These are phyloP conservation scores for Lachancea sp. DNA, from an alignment of 805 yeast species.

Conservation along the genomic window DNA sequence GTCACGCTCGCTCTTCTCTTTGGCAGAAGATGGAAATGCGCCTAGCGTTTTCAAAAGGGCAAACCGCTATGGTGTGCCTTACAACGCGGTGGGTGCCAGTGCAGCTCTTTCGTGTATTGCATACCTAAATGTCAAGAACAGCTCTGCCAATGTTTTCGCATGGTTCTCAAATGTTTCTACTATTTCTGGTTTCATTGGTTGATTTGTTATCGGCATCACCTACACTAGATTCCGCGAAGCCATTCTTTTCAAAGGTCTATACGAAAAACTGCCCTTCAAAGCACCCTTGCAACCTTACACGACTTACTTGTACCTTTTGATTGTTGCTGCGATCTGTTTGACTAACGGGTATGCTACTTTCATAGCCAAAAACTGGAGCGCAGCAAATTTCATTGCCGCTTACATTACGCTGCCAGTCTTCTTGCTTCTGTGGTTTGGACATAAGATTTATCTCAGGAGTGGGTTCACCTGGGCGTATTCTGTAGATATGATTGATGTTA, in stretches of 20 bases:
- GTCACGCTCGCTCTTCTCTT: slow-evolving; percentile 39
- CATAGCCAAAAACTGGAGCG: slow-evolving; percentile 42
- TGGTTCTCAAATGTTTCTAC: slow-evolving; percentile 60
- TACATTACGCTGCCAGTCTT: slow-evolving; percentile 49
- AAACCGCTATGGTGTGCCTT: slow-evolving; percentile 48
- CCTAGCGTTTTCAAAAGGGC: slow-evolving; percentile 41
- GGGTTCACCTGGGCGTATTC: slow-evolving; percentile 43
- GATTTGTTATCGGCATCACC: slow-evolving; percentile 47
- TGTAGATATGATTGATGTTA: slow-evolving; percentile 51
- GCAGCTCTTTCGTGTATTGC: slow-evolving; percentile 36
- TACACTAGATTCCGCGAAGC: slow-evolving; percentile 58
- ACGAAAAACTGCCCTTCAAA: slow-evolving; percentile 48
- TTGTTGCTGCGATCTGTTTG: slow-evolving; percentile 40
- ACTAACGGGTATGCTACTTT: slow-evolving; percentile 74
- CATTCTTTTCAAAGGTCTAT: slow-evolving; percentile 41
- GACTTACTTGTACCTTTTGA: slow-evolving; percentile 46
- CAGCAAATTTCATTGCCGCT: slow-evolving; percentile 60
- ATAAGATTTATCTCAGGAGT: slow-evolving; percentile 43
- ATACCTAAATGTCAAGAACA: slow-evolving; percentile 44
- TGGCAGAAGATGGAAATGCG: slow-evolving; percentile 44
- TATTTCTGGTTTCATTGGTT: slow-evolving; percentile 53
- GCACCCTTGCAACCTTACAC: slow-evolving; percentile 33
- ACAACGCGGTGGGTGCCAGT: slow-evolving; percentile 21
- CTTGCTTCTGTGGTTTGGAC: slow-evolving; percentile 50
- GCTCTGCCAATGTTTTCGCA: slow-evolving; percentile 45